A percentile compares a stretch with the other conserved stretches of the same genome.
Evolutionary conservation across 2,329 filamentous ascomycete species (phyloP).

Genomic region (Ophiostoma himal-ulmi): DNA sequence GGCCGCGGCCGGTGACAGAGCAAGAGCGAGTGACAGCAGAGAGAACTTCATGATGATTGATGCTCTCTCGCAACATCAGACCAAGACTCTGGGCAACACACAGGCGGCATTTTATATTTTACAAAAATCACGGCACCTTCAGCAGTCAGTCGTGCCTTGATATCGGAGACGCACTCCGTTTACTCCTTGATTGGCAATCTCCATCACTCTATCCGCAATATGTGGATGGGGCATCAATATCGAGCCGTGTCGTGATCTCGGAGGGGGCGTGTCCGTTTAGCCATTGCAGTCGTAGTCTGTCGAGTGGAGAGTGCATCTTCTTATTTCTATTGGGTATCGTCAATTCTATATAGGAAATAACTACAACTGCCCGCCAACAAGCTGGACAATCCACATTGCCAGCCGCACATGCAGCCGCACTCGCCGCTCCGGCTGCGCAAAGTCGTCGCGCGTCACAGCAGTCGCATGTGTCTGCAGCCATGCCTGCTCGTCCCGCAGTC

Average conservation of each 20-base stretch:
- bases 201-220: background rate
- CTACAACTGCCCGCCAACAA: slow-evolving; percentile 80
- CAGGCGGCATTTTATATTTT: too few relatives aligned
- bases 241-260: background rate
- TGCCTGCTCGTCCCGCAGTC: slow-evolving; percentile 71
- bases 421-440: slow-evolving; percentile 72
- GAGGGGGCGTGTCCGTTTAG: background rate
- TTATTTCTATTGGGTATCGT: slow-evolving; percentile 5
- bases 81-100: too few relatives aligned
- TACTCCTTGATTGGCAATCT: too few relatives aligned
- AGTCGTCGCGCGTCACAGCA: slow-evolving; percentile 66
- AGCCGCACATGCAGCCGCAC: slow-evolving; percentile 79
- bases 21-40: background rate
- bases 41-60: background rate
- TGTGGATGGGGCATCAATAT: background rate
- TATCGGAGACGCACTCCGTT: too few relatives aligned
- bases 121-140: too few relatives aligned
- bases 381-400: slow-evolving; percentile 88
- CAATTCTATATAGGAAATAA: background rate
- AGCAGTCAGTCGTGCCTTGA: too few relatives aligned
- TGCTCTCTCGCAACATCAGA: too few relatives aligned
- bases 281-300: background rate
- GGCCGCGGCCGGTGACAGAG: slow-evolving; percentile 31
- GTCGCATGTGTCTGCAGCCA: slow-evolving; percentile 72
- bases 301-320: background rate